A percentile compares a stretch with the other conserved stretches of the same genome.
Evolutionary conservation across 2,329 filamentous ascomycete genomes (phyloP).

Genomic region (Aspergillus fijiensis): DNA sequence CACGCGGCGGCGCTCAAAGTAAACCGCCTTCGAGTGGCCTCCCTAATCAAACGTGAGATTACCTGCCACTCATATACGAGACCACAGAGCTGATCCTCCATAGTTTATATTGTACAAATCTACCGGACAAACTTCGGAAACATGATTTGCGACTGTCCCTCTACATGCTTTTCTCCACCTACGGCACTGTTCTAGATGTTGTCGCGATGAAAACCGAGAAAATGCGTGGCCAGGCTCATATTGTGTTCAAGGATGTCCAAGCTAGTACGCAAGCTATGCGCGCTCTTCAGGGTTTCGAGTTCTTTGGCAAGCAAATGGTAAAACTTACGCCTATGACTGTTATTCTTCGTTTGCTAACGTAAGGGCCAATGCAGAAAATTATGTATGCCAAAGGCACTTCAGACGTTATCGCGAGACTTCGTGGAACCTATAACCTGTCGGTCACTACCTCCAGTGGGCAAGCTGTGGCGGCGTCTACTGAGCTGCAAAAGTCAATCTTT

Average conservation of each 20-base stretch:
- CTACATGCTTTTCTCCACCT: conserved; percentile 92
- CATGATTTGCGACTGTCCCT: conserved; percentile 79
- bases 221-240: conserved; percentile 94
- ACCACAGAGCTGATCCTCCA: conserved; percentile 20
- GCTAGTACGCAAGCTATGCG: conserved; percentile 94
- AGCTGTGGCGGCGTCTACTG: conserved; percentile 63
- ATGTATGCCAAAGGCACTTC: conserved; percentile 89
- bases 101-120: conserved; percentile 85
- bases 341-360: conserved; percentile 5
- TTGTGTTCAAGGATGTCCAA: conserved; percentile 85
- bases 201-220: conserved; percentile 83
- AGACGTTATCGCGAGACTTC: conserved; percentile 82
- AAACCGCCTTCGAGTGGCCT: conserved; percentile 51
- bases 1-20: conserved; percentile 41
- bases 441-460: conserved; percentile 48
- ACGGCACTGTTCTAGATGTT: conserved; percentile 88
- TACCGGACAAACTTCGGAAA: conserved; percentile 89
- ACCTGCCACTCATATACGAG: conserved; percentile 6
- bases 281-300: conserved; percentile 77
- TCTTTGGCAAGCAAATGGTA: conserved; percentile 84
- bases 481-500: conserved; percentile 78
- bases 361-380: conserved; percentile 64
- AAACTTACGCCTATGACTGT: conserved; percentile 34
- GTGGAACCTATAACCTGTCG: conserved; percentile 80
- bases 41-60: conserved; percentile 72